Evolutionary conservation across 139 green algal species (phyloP).

Genomic region (Marvania coccoides): DNA sequence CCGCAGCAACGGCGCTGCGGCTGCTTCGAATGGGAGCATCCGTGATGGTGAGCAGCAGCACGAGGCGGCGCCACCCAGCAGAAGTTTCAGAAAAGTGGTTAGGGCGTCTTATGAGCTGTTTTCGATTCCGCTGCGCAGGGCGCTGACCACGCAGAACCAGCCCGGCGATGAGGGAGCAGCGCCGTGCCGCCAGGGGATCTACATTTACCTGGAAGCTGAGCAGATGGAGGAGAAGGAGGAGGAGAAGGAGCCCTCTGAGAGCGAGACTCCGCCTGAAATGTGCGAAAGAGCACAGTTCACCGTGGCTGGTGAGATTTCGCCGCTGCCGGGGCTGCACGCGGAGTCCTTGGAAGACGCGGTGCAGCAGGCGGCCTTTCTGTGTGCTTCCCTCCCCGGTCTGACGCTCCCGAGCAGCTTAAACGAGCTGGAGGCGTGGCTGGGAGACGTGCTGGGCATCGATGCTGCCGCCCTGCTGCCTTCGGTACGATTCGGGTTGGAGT

Average conservation of each 20-base stretch:
- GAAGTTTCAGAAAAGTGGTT: background rate
- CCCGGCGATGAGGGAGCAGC: background rate
- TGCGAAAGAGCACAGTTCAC: no score
- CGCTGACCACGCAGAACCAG: constrained; percentile 43
- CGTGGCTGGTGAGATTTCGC: constrained; percentile 54
- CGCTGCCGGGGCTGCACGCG: constrained; percentile 77
- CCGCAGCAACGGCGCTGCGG: background rate
- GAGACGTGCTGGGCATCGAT: constrained; percentile 15
- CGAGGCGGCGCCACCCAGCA: background rate
- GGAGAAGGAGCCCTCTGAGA: background rate
- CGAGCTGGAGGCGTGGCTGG: constrained; percentile 53
- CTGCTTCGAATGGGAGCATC: background rate
- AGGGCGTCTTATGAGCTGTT: constrained; percentile 40
- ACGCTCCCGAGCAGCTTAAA: background rate
- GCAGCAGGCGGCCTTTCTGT: constrained; percentile 30
- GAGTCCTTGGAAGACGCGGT: constrained; percentile 59
- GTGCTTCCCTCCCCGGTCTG: background rate
- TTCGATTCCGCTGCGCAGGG: constrained; percentile 45
- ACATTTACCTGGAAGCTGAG: background rate
- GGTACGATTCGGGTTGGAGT: constrained; percentile 68
- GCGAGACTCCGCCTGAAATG: no score
- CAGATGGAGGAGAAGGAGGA: background rate
- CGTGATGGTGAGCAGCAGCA: background rate
- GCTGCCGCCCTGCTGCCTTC: constrained; percentile 43
- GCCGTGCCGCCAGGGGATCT: background rate